Base-by-base conservation (phyloP, 2,329 filamentous ascomycete genomes). In the Ustulina deusta region DNA sequence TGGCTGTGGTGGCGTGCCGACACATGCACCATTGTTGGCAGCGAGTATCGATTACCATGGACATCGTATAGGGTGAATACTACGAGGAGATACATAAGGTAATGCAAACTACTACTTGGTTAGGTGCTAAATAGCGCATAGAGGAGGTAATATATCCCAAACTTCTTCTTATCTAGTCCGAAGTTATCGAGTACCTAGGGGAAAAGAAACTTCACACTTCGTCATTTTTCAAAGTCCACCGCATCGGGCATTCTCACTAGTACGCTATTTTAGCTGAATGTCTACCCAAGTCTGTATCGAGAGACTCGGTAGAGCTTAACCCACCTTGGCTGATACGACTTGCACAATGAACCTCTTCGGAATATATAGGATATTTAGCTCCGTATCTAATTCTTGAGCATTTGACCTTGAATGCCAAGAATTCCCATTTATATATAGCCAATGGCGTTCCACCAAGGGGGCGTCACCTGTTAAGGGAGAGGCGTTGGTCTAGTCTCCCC, bases 401-500 rank as follows among this genome's bases (percentile, higher is more conserved):
- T 38, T 5, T 32, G 44, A 29, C 44, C 29, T 40, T 54, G n/a
- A 54, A 58, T 54, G 46, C 64, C 52, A 62, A 54, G 40, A 20
- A 29, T 29, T 55, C 20, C 27, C 34, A 20, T 61, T 38, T 15
- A 51, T 38, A 27, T 5, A 40, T n/a, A 49, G 34, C 63, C 58
- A 62, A 66, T 66, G 29, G 51, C 29, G 34, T 51, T 22, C 13
- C 17, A 40, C 38, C 13, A 49, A 56, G 32, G 15, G 48, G 56
- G 25, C 44, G 22, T 63, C 13, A 22, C 20, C 15, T 20, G 11
- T 20, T 7, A 11, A 11, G 13, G 38, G 11, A 34, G 62, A 56
- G 49, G 49, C 40, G 56, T 58, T 38, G 46, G 11, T 48, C 29
- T 54, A 58, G 57, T 44, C 15, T 25, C 22, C n/a, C 25, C 11